A percentile compares a stretch with the other conserved stretches of the same genome.
Evolutionary conservation across 352 stramenopile species (phyloP).

Genomic region (Phytophthora uliginosa): DNA sequence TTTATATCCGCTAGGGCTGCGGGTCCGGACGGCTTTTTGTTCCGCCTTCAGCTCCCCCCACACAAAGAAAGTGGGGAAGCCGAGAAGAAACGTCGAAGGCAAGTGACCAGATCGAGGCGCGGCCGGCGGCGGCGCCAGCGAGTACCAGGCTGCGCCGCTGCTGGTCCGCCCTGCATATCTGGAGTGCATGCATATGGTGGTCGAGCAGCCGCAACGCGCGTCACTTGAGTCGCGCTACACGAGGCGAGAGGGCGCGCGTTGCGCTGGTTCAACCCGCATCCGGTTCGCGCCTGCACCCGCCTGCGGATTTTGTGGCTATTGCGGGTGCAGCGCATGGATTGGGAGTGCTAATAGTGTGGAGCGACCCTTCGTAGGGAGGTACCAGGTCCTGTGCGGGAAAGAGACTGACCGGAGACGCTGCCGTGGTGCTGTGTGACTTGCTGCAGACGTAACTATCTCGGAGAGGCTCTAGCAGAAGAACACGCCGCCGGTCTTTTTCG

Average conservation of each 20-base stretch:
- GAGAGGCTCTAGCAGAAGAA: constrained; percentile 20
- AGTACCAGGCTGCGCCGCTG: not conserved
- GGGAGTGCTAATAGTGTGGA: constrained; percentile 12
- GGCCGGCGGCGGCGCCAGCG: not conserved
- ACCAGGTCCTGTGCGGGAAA: constrained; percentile 11
- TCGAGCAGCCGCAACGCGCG: constrained; percentile 1
- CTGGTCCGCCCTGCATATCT: not conserved
- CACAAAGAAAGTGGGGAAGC: constrained; percentile 49
- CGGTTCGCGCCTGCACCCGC: constrained; percentile 6
- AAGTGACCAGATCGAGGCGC: constrained; percentile 34
- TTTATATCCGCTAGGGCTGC: constrained; percentile 25
- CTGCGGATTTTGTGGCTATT: constrained; percentile 16
- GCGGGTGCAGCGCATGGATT: constrained; percentile 14
- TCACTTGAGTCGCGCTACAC: constrained; percentile 7
- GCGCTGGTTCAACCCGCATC: constrained; percentile 5
- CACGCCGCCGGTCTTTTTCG: constrained; percentile 18
- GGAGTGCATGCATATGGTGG: constrained; percentile 3
- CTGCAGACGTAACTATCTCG: constrained; percentile 35
- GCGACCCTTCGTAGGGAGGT: constrained; percentile 22
- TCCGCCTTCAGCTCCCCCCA: constrained; percentile 37
- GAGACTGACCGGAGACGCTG: constrained; percentile 27
- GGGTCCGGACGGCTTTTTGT: constrained; percentile 22
- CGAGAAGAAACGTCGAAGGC: constrained; percentile 51
- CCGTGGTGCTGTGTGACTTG: constrained; percentile 19
- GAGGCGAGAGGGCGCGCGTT: constrained; percentile 4